Evolutionary conservation across 2,329 filamentous ascomycete species (phyloP), one percentile per base, ranked within the genome.

Genomic region (Pseudocercospora cruenta): DNA sequence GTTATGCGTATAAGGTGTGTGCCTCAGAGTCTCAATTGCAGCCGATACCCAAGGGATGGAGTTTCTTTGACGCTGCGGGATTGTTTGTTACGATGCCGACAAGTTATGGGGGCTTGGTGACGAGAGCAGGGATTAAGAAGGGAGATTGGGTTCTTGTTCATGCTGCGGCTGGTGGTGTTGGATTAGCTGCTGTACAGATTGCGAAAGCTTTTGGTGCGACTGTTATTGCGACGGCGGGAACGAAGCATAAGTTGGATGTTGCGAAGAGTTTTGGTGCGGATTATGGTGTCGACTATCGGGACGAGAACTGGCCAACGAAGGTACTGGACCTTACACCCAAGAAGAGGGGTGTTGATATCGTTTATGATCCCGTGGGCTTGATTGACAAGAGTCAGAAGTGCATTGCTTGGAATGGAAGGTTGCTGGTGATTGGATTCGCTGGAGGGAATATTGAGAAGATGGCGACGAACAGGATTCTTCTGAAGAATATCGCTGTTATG

Each of bases 81-180:
- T 80, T 98, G 53, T 97, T 96, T 78, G 91, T 98, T 36, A 97
- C 95, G 0, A 93, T 91, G 60, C 94, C 94, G 0, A 98, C 95
- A 1, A 91, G 89, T 72, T 98, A 97, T 76, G 92, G 89, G 2
- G 93, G 89, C 0, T 82, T 98, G 22, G 92, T 96, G 3, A 86
- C 88, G 19, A 85, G 94, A 58, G 94, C 93, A 0, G 85, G 87
- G 2, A 84, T 97, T 49, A 90, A 93, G 80, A 80, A 66, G 75
- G 93, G 93, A 0, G 94, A 98, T 74, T 91, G 87, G 80, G 94
- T 97, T 1, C 87, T 98, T 8, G 88, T 98, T 14, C 94, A 98
- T 76, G 94, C 94, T 1, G 94, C 93, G 0, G 94, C 94, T 0
- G 94, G 94, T 2, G 94, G 94, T 16, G 94, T 97, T 10, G 94